phyloP scores from a whole-genome alignment of 2,329 filamentous ascomycete genomes.

The Colletotrichum noveboracense region DNA sequence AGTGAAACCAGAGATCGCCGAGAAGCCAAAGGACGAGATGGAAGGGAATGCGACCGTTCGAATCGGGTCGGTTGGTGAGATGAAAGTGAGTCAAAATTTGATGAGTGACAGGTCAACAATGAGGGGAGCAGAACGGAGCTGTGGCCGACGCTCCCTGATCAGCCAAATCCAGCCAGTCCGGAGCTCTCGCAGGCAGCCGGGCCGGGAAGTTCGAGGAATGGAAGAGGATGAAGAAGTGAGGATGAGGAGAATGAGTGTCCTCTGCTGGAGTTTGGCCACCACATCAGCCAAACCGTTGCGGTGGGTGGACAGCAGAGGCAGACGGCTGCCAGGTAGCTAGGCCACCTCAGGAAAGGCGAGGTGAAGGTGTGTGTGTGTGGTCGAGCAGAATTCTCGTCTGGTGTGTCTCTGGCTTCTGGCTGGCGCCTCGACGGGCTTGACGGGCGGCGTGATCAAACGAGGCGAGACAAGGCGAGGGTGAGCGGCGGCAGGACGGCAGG shows the following conservation, averaged over 20 bases:
- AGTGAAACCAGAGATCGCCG: not conserved
- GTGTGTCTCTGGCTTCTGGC: not conserved
- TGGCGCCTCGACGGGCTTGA: not conserved
- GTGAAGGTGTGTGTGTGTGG: not conserved
- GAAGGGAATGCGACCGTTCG: not conserved
- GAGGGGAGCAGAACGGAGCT: not conserved
- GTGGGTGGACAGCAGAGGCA: not conserved
- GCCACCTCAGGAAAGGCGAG: not conserved
- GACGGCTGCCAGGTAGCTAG: not conserved
- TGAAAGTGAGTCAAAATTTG: slow-evolving; percentile 16
- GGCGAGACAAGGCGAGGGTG: not conserved
- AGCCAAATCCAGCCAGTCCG: slow-evolving; percentile 4
- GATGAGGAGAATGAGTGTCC: not conserved
- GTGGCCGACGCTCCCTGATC: not conserved
- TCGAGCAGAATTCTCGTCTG: not conserved
- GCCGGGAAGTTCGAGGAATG: not conserved
- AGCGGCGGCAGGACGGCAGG: not conserved
- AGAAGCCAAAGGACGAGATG: not conserved
- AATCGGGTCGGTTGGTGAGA: not conserved
- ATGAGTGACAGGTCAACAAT: not conserved
- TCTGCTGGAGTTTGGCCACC: not conserved
- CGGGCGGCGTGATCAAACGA: not conserved
- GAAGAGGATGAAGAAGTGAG: not conserved
- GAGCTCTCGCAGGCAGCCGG: not conserved
- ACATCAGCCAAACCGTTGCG: not conserved